These are phyloP conservation scores for Sporothrix globosa DNA, from an alignment of 2,329 filamentous ascomycete species.

Conservation along the genomic window DNA sequence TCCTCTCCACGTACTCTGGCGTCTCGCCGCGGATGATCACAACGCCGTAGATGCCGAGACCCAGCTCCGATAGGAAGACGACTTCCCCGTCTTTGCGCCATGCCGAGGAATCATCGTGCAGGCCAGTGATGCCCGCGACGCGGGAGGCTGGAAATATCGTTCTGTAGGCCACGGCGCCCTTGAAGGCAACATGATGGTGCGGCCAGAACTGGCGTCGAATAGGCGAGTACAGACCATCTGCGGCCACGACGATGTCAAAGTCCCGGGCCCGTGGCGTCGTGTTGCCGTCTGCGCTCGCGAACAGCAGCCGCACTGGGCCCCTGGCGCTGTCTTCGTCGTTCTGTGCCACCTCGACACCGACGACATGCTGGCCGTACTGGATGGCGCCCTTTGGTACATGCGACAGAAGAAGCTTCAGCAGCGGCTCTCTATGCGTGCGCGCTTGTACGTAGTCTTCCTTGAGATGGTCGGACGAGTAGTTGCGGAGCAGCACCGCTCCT, in stretches of 20 bases:
- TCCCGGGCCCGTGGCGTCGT: neutral
- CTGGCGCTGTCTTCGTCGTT: neutral
- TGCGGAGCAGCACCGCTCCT: neutral
- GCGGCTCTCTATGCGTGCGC: conserved; percentile 25
- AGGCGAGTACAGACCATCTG: conserved; percentile 5
- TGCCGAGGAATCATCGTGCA: conserved; percentile 12
- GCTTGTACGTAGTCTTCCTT: conserved; percentile 6
- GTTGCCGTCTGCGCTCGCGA: neutral
- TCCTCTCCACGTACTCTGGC: neutral
- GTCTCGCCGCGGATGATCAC: conserved; percentile 10
- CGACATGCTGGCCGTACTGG: conserved; percentile 15
- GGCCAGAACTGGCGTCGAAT: neutral
- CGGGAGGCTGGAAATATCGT: neutral
- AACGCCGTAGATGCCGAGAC: neutral
- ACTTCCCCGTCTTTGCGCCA: conserved; percentile 6
- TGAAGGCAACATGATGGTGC: neutral
- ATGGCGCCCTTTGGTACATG: neutral
- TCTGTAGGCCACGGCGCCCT: conserved; percentile 7
- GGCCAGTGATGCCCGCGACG: neutral
- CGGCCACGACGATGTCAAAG: conserved; percentile 2
- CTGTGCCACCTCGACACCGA: neutral
- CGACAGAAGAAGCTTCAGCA: conserved; percentile 20
- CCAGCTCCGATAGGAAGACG: conserved; percentile 19
- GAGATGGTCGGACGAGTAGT: conserved; percentile 19
- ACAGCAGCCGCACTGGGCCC: neutral